Conservation (phyloP, 371 early-diverging fungal genomes). For the Actinomortierella wolfii region DNA sequence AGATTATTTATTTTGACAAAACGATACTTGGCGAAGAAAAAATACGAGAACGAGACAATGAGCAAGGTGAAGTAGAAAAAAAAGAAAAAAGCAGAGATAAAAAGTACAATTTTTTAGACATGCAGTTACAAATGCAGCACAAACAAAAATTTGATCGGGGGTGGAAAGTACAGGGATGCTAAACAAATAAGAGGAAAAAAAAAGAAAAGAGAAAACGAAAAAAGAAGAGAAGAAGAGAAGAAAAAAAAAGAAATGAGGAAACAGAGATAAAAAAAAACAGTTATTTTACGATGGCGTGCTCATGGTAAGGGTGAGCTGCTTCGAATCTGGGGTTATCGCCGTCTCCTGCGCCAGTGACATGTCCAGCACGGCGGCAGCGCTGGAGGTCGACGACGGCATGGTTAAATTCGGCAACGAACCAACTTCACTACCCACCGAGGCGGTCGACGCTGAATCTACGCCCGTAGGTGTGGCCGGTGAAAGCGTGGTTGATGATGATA, state of each 20-base stretch:
- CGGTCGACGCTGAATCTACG: neutral
- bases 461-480: neutral
- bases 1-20: too few relatives aligned
- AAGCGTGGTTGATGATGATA: slow-evolving; percentile 10
- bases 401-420: neutral
- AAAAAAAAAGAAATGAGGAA: neutral
- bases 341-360: neutral
- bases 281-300: neutral
- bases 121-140: neutral
- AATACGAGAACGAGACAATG: too few relatives aligned
- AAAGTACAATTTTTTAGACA: too few relatives aligned
- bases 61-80: too few relatives aligned
- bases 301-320: slow-evolving; percentile 3
- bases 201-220: neutral
- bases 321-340: neutral
- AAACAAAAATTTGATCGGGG: slow-evolving; percentile 5
- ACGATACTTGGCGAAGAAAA: too few relatives aligned
- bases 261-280: neutral
- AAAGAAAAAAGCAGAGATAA: too few relatives aligned
- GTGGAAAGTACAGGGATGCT: neutral
- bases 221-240: neutral
- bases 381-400: slow-evolving; percentile 14
- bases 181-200: neutral
- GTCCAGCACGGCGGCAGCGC: neutral
- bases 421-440: neutral